phyloP scores from a whole-genome alignment of 1,284 basidiomycete genomes.

The Cutaneotrichosporon sp. region DNA sequence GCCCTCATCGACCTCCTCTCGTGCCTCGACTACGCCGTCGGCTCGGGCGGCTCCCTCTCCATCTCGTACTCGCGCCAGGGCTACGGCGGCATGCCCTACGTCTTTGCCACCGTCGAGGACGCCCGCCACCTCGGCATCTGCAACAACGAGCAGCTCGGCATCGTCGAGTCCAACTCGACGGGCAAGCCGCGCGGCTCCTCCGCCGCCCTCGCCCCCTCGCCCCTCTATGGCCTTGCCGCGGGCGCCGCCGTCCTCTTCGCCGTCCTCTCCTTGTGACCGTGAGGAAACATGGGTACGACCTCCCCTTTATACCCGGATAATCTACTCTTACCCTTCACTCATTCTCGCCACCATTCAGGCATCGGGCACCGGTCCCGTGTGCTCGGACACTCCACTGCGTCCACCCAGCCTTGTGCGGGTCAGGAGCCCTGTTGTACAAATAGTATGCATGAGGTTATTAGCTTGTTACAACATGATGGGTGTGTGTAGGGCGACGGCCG shows the following conservation, averaged over 20 bases:
- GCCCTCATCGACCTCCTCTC: conserved; percentile 49
- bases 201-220: not conserved
- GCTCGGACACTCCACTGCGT: not conserved
- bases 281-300: not conserved
- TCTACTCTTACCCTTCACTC: not conserved
- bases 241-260: conserved; percentile 3
- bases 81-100: conserved; percentile 50
- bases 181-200: not conserved
- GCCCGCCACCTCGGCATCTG: conserved; percentile 18
- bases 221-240: not conserved
- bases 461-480: conserved; percentile 7
- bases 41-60: conserved; percentile 43
- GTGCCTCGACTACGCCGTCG: conserved; percentile 43
- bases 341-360: not conserved
- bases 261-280: not conserved
- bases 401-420: not conserved
- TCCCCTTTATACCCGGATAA: not conserved
- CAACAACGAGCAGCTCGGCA: conserved; percentile 17
- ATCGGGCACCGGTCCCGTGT: not conserved
- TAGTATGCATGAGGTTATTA: conserved; percentile 15
- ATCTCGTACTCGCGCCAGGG: conserved; percentile 45
- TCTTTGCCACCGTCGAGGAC: conserved; percentile 22
- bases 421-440: conserved; percentile 10
- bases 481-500: no score
- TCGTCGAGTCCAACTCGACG: conserved; percentile 6